These are phyloP conservation scores for Zizania latifolia DNA, from an alignment of 176 grass and related monocot genomes.

Conservation along the genomic window DNA sequence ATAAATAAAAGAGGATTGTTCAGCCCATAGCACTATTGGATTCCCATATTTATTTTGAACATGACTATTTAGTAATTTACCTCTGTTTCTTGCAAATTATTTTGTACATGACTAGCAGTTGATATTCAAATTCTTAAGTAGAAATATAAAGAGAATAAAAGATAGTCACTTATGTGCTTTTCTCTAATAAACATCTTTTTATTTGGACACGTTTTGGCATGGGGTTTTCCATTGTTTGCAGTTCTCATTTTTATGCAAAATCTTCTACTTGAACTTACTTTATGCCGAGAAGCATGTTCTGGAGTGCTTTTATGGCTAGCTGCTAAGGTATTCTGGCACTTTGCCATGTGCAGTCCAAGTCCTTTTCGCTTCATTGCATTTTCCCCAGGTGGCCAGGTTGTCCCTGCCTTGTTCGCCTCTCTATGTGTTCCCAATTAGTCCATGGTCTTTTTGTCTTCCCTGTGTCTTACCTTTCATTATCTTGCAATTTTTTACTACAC, in stretches of 20 bases:
- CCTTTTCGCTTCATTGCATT: not conserved
- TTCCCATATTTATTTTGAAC: not conserved
- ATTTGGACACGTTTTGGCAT: not conserved
- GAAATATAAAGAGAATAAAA: not conserved
- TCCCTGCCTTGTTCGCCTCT: not conserved
- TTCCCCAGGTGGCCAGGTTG: not conserved
- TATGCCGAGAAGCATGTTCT: not conserved
- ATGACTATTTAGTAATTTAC: not conserved
- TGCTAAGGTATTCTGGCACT: not conserved
- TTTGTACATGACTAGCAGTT: not conserved
- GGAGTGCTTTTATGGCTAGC: not conserved
- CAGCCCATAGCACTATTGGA: not conserved
- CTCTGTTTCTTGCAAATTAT: not conserved
- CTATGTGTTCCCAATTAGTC: conserved; percentile 32
- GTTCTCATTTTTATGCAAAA: not conserved
- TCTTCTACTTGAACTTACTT: not conserved
- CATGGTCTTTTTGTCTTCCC: not conserved
- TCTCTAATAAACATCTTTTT: not conserved
- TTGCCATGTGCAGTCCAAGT: not conserved
- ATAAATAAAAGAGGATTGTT: not conserved
- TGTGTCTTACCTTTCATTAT: not conserved
- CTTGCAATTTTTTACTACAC: not conserved
- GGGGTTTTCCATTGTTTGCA: not conserved
- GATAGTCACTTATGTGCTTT: not conserved
- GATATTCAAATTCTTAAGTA: not conserved